Conservation (phyloP, 108 stramenopile genomes). For the Aurantiochytrium sp. region DNA sequence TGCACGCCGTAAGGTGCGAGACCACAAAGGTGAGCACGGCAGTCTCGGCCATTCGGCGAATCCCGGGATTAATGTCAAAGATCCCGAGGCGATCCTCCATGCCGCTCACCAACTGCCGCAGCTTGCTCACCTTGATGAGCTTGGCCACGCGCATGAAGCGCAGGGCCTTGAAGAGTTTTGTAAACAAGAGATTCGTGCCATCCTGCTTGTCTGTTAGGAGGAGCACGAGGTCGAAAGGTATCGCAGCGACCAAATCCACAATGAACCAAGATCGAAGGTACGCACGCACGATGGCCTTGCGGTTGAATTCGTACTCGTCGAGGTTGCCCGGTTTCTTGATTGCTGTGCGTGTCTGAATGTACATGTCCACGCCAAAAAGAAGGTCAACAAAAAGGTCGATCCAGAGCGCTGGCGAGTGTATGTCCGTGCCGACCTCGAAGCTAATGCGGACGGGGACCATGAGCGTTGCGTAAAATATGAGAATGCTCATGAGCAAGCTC, state of each 20-base stretch:
- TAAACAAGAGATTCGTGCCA: background rate
- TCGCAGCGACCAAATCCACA: background rate
- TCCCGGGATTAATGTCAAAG: background rate
- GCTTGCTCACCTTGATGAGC: slow-evolving; percentile 2
- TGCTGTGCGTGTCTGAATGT: background rate
- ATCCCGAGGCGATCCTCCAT: background rate
- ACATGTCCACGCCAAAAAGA: background rate
- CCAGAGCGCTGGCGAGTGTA: background rate
- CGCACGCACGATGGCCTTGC: background rate
- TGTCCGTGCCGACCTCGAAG: background rate
- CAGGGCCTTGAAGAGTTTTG: background rate
- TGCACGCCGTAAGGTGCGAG: background rate
- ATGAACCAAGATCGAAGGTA: slow-evolving; percentile 12
- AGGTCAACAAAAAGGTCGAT: background rate
- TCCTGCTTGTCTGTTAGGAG: background rate
- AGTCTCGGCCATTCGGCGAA: background rate
- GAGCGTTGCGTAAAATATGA: background rate
- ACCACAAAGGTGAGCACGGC: background rate
- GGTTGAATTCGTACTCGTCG: background rate
- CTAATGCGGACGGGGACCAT: slow-evolving; percentile 16
- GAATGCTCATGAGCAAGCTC: background rate
- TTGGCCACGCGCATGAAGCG: slow-evolving; percentile 17
- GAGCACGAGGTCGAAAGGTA: background rate
- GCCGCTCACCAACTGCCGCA: background rate
- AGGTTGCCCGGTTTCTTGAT: background rate